These are phyloP conservation scores for Phycomyces blakesleeanus DNA, from an alignment of 192 early-diverging fungal species.

Conservation along the genomic window DNA sequence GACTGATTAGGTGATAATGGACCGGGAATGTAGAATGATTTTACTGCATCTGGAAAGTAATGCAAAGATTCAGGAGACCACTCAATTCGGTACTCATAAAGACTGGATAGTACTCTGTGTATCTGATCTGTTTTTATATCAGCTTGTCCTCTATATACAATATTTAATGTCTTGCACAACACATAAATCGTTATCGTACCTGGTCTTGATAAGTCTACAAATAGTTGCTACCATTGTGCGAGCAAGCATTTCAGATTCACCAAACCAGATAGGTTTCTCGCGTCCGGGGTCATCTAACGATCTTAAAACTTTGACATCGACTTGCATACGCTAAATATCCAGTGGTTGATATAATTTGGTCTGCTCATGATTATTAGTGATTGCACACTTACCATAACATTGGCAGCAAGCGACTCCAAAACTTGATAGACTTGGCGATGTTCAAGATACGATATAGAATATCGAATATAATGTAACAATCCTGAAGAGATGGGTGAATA, in stretches of 20 bases:
- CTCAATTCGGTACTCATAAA: conserved; percentile 46
- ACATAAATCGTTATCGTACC: too few species aligned
- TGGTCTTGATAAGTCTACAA: conserved; percentile 49
- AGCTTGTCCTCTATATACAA: conserved; percentile 38
- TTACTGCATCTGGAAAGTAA: conserved; percentile 51
- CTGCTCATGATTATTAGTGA: conserved; percentile 27
- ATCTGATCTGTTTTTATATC: conserved; percentile 50
- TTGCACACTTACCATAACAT: conserved; percentile 50
- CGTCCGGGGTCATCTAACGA: conserved; percentile 51
- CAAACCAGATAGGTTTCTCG: conserved; percentile 56
- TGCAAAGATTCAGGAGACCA: conserved; percentile 52
- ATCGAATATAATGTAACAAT: conserved; percentile 63
- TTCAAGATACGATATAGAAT: conserved; percentile 59
- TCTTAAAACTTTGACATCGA: conserved; percentile 47
- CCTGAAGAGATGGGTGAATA: conserved; percentile 60
- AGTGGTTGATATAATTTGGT: background rate
- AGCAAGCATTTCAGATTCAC: conserved; percentile 58
- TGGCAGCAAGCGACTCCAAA: conserved; percentile 63
- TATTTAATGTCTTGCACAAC: too few species aligned
- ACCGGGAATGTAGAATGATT: conserved; percentile 36
- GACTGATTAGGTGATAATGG: conserved; percentile 19
- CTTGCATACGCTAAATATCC: conserved; percentile 34
- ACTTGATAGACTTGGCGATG: conserved; percentile 66
- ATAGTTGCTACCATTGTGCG: conserved; percentile 50
- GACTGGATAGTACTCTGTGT: conserved; percentile 39